phyloP scores from a whole-genome alignment of 1,284 basidiomycete species.

The Baeospora myosura region DNA sequence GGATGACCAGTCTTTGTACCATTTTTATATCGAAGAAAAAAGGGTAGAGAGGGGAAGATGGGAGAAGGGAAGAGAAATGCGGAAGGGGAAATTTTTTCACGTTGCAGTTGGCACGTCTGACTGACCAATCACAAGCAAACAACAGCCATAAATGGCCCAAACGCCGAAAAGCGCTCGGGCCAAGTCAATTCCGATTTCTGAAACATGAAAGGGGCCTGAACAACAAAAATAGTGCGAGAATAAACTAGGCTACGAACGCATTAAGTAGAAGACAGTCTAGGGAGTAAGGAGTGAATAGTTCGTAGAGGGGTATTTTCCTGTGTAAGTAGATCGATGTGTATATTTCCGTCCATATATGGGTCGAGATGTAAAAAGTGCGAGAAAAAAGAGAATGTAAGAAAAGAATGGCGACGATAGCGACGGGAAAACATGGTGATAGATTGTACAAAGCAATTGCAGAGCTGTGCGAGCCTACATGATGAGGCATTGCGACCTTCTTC shows the following conservation, averaged over 20 bases:
- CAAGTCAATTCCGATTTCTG: background rate
- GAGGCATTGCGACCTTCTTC: slow-evolving; percentile 38
- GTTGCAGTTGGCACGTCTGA: too few species aligned
- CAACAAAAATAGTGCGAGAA: slow-evolving; percentile 2
- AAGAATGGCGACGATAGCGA: background rate
- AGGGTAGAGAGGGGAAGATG: slow-evolving; percentile 13
- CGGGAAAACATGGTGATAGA: too few species aligned
- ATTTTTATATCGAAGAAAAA: slow-evolving; percentile 16
- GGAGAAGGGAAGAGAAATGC: slow-evolving; percentile 3
- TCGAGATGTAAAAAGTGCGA: too few species aligned
- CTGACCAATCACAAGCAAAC: background rate
- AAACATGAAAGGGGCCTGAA: background rate
- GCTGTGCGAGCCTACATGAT: too few species aligned
- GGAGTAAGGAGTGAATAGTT: too few species aligned
- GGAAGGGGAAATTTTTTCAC: slow-evolving; percentile 4
- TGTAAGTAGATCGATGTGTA: too few species aligned
- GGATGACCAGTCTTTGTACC: slow-evolving; percentile 3
- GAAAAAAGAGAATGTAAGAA: background rate
- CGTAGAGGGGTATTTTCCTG: too few species aligned
- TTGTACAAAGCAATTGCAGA: too few species aligned
- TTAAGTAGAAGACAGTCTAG: too few species aligned
- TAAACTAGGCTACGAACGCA: background rate
- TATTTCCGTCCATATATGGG: too few species aligned
- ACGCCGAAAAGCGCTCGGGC: too few species aligned
- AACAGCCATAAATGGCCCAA: background rate